Evolutionary conservation across 352 stramenopile species (phyloP).

Genomic region (Pythium biforme): DNA sequence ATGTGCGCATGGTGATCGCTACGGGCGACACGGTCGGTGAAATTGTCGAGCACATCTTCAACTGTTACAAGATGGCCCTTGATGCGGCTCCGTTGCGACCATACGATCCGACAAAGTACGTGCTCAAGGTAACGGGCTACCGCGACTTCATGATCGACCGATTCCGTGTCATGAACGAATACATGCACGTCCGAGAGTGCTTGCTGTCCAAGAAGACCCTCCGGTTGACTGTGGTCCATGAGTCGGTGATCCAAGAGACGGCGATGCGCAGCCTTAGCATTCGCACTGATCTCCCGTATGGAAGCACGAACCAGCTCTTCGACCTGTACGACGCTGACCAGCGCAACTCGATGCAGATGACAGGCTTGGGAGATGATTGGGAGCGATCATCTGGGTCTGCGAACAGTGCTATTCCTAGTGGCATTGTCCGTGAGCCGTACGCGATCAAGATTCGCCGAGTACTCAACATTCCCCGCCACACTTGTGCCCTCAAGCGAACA

Average conservation of each 20-base stretch:
- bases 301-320: constrained; percentile 53
- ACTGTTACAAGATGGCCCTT: constrained; percentile 81
- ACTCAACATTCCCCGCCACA: constrained; percentile 79
- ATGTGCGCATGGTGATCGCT: constrained; percentile 84
- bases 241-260: constrained; percentile 83
- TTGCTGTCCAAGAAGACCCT: constrained; percentile 86
- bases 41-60: constrained; percentile 89
- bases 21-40: constrained; percentile 82
- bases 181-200: constrained; percentile 86
- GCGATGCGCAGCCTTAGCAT: constrained; percentile 79
- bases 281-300: constrained; percentile 51
- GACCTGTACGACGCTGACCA: constrained; percentile 56
- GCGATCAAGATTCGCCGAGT: constrained; percentile 72
- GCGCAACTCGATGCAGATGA: constrained; percentile 72
- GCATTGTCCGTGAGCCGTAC: constrained; percentile 61
- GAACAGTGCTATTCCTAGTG: constrained; percentile 48
- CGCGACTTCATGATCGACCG: constrained; percentile 86
- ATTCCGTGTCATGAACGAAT: constrained; percentile 83
- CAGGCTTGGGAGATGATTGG: constrained; percentile 66
- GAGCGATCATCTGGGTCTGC: constrained; percentile 37
- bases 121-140: constrained; percentile 84
- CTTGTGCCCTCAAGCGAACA: constrained; percentile 59
- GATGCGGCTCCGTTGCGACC: constrained; percentile 70
- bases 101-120: constrained; percentile 80
- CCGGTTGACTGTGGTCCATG: constrained; percentile 80